phyloP scores from a whole-genome alignment of 148 eudicot species.

The Cornus kousa region DNA sequence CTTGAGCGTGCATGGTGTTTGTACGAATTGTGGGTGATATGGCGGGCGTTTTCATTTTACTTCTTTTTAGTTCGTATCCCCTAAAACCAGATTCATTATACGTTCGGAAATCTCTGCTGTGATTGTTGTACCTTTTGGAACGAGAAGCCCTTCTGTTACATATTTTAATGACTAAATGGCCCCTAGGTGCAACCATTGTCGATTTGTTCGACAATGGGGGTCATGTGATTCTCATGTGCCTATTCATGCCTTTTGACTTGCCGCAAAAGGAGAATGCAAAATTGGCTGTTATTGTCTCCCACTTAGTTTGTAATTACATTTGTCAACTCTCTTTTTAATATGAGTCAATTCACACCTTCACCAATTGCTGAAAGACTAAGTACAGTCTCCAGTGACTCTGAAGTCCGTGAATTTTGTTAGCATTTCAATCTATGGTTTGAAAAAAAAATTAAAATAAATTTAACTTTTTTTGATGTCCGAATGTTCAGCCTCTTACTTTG shows the following conservation, averaged over 20 bases:
- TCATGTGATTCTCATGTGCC: neutral
- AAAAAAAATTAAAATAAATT: too few relatives aligned
- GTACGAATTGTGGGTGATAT: conserved; percentile 1
- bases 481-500: too few relatives aligned
- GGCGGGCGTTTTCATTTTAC: neutral
- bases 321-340: conserved; percentile 8
- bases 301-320: conserved; percentile 8
- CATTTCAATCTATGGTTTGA: too few relatives aligned
- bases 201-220: conserved; percentile 8
- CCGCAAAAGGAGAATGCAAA: conserved; percentile 8
- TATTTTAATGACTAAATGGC: neutral
- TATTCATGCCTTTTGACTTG: conserved; percentile 8
- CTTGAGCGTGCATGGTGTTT: conserved; percentile 32
- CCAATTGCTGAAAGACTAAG: too few relatives aligned
- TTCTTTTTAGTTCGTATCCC: neutral
- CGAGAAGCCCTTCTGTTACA: neutral
- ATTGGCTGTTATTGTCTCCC: conserved; percentile 23
- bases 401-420: too few relatives aligned
- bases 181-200: neutral
- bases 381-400: too few relatives aligned
- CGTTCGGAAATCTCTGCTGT: neutral
- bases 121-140: neutral
- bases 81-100: neutral
- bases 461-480: too few relatives aligned
- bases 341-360: too few relatives aligned